phyloP scores from a whole-genome alignment of 208 protist genomes.

The Acanthamoeba healyi region DNA sequence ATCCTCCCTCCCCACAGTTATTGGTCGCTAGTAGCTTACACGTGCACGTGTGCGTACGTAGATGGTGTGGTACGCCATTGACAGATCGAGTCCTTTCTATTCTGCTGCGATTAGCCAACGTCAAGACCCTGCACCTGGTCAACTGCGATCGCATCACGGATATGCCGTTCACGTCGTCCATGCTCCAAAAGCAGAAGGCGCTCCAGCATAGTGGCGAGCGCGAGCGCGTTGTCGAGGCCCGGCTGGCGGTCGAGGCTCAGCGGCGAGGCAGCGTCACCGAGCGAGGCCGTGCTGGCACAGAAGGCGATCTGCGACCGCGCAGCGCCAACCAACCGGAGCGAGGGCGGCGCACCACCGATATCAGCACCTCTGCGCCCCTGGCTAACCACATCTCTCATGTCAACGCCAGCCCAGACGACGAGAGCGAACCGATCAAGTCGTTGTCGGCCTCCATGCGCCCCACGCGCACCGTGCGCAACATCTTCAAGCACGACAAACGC shows the following conservation, averaged over 20 bases:
- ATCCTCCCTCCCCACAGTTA: neutral
- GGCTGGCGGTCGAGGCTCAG: neutral
- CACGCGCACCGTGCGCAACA: slow-evolving; percentile 13
- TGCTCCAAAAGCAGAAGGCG: neutral
- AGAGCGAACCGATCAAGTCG: neutral
- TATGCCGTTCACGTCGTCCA: slow-evolving; percentile 2
- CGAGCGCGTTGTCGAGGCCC: slow-evolving; percentile 24
- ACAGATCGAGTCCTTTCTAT: slow-evolving; percentile 29
- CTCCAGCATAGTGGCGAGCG: slow-evolving; percentile 11
- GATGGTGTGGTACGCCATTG: slow-evolving; percentile 37
- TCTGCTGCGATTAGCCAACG: neutral
- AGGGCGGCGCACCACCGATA: neutral
- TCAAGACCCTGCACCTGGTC: slow-evolving; percentile 36
- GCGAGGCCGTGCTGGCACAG: neutral
- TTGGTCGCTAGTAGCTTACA: neutral
- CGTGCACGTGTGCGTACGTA: neutral
- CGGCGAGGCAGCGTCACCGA: neutral
- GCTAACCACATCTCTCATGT: neutral
- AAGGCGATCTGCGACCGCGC: neutral
- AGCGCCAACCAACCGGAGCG: neutral
- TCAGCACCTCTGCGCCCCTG: neutral
- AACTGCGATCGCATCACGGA: slow-evolving; percentile 55
- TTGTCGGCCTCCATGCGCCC: neutral
- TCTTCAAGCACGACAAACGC: slow-evolving; percentile 35
- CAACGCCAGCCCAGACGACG: neutral